phyloP scores from a whole-genome alignment of 805 yeast genomes.

The Yarrowia keelungensis region DNA sequence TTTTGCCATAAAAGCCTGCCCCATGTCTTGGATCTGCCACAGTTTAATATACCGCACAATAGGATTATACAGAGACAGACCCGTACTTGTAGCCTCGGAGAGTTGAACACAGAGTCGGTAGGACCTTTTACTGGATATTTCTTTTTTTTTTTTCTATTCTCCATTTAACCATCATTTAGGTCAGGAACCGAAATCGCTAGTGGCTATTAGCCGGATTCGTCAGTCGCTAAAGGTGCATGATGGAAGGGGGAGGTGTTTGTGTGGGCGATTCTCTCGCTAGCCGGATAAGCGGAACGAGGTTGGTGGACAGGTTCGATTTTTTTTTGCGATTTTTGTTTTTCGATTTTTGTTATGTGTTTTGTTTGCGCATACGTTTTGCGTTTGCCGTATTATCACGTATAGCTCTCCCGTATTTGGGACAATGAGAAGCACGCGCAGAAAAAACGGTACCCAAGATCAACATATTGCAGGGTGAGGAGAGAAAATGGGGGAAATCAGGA shows the following conservation, averaged over 20 bases:
- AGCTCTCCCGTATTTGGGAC: constrained; percentile 7
- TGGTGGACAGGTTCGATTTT: too few species aligned
- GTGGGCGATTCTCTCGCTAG: background rate
- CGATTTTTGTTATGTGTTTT: background rate
- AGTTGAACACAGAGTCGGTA: background rate
- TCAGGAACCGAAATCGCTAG: background rate
- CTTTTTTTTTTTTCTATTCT: too few species aligned
- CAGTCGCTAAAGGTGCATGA: constrained; percentile 11
- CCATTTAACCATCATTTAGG: background rate
- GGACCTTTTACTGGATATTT: background rate
- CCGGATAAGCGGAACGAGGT: constrained; percentile 17
- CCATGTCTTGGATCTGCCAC: constrained; percentile 24
- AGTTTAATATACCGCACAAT: constrained; percentile 17
- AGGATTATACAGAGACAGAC: background rate
- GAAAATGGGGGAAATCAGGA: too few species aligned
- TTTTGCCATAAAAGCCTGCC: background rate
- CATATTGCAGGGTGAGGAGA: too few species aligned
- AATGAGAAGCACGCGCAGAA: too few species aligned
- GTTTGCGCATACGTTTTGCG: background rate
- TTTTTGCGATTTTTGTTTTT: background rate
- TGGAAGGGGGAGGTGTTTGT: background rate
- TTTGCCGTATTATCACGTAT: constrained; percentile 19
- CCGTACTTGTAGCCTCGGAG: too few species aligned
- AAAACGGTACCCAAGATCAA: background rate
- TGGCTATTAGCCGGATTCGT: background rate